Conservation (phyloP, 2,329 filamentous ascomycete genomes). For the Penicillium sp. region DNA sequence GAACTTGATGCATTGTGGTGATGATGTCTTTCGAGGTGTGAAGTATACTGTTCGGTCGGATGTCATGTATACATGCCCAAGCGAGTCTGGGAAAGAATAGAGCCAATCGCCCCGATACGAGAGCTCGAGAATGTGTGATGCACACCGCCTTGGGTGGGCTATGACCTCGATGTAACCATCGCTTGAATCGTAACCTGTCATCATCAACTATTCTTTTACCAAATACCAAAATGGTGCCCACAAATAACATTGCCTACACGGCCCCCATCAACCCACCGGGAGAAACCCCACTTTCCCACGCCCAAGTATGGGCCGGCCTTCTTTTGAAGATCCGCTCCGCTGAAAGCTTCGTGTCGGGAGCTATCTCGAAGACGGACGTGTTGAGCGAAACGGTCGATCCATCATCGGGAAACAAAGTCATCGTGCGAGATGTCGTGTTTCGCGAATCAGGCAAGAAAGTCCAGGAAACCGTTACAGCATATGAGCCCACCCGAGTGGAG, state of each 20-base stretch:
- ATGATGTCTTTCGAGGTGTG: conserved; percentile 53
- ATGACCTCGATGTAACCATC: not conserved
- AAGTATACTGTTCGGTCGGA: conserved; percentile 60
- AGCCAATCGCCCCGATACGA: not conserved
- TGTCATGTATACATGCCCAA: conserved; percentile 48
- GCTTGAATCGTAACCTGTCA: not conserved
- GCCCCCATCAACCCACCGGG: conserved; percentile 38
- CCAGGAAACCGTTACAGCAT: conserved; percentile 28
- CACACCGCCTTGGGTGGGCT: not conserved
- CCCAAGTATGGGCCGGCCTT: conserved; percentile 39
- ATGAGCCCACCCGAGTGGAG: conserved; percentile 26
- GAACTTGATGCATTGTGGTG: conserved; percentile 54
- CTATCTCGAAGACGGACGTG: conserved; percentile 29
- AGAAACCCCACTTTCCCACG: conserved; percentile 27
- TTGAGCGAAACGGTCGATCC: conserved; percentile 24
- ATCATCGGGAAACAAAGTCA: conserved; percentile 23
- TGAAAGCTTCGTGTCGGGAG: conserved; percentile 31
- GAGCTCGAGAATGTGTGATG: not conserved
- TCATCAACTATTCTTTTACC: not conserved
- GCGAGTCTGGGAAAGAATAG: not conserved
- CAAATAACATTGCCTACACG: conserved; percentile 40
- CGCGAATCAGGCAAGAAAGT: conserved; percentile 24
- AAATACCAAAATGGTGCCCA: conserved; percentile 13
- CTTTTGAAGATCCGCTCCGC: conserved; percentile 30
- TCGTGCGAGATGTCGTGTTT: conserved; percentile 31